A percentile compares a stretch with the other conserved stretches of the same genome.
Conservation (phyloP, 768 basidiomycete genomes). For the Leccinum disarticulatum region DNA sequence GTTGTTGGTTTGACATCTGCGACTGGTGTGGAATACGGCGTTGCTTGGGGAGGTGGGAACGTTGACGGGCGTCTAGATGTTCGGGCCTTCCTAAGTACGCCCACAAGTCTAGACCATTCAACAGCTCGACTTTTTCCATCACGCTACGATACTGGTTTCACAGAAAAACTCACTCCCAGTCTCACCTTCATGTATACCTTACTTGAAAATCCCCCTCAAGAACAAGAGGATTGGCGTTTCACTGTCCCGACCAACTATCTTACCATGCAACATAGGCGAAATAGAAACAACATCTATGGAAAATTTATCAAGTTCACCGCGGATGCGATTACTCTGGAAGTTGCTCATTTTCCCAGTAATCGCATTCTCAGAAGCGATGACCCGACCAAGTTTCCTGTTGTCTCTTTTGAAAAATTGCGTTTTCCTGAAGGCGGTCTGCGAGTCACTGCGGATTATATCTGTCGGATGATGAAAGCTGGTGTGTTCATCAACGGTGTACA, state of each 20-base stretch:
- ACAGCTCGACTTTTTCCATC: constrained; percentile 5
- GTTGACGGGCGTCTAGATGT: constrained; percentile 5
- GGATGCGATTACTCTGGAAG: constrained; percentile 50
- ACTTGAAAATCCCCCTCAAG: constrained; percentile 42
- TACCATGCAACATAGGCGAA: constrained; percentile 25
- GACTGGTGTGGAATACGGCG: constrained; percentile 2
- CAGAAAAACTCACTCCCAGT: neutral
- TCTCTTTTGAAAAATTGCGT: constrained; percentile 52
- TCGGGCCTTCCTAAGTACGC: constrained; percentile 15
- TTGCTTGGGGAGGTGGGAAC: constrained; percentile 19
- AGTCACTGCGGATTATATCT: constrained; percentile 54
- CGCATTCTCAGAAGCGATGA: constrained; percentile 61
- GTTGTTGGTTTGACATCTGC: constrained; percentile 17
- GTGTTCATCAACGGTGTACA: constrained; percentile 56
- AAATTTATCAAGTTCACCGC: constrained; percentile 52
- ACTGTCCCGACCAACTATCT: constrained; percentile 34
- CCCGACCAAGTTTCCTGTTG: constrained; percentile 52
- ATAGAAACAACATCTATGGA: constrained; percentile 34
- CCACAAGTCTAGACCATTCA: neutral
- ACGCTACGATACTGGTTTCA: neutral
- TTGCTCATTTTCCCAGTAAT: constrained; percentile 52
- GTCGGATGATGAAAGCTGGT: constrained; percentile 52
- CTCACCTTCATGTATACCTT: constrained; percentile 26
- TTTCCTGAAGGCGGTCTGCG: constrained; percentile 53
- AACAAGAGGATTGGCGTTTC: constrained; percentile 58